A percentile compares a stretch with the other conserved stretches of the same genome.
phyloP scores from a whole-genome alignment of 768 basidiomycete genomes.

The Trametes sanguinea region DNA sequence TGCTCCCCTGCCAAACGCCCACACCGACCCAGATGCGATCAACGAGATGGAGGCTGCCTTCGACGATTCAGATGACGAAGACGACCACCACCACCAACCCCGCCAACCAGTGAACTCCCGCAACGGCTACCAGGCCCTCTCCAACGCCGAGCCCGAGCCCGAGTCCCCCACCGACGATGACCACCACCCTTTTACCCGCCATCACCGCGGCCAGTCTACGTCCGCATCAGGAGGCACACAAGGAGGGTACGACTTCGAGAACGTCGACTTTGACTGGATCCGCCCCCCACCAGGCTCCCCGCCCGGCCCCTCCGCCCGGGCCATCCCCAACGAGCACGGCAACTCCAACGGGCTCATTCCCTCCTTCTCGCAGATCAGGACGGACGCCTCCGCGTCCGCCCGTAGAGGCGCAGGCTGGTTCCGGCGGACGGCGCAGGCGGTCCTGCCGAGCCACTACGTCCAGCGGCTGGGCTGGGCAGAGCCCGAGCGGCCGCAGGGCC shows the following conservation, averaged over 20 bases:
- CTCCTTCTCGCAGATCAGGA: constrained; percentile 31
- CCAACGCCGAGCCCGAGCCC: constrained; percentile 23
- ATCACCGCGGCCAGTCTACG: constrained; percentile 8
- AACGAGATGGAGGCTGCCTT: constrained; percentile 88
- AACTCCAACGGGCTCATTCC: constrained; percentile 77
- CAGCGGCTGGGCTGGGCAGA: constrained; percentile 46
- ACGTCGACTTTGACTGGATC: constrained; percentile 68
- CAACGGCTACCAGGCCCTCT: constrained; percentile 28
- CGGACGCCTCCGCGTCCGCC: constrained; percentile 29
- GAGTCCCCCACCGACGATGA: constrained; percentile 26
- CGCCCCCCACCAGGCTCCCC: constrained; percentile 81
- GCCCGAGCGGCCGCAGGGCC: constrained; percentile 41
- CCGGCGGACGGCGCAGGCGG: constrained; percentile 50
- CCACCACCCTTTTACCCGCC: constrained; percentile 20
- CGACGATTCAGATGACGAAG: constrained; percentile 75
- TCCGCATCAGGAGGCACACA: constrained; percentile 17
- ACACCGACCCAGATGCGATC: constrained; percentile 47
- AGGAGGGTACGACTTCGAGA: constrained; percentile 76
- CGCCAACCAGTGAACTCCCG: constrained; percentile 34
- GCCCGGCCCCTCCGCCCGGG: constrained; percentile 59
- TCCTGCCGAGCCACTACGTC: constrained; percentile 57
- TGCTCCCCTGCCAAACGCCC: constrained; percentile 64
- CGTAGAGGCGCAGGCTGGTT: constrained; percentile 47
- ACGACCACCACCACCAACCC: constrained; percentile 43
- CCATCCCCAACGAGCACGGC: constrained; percentile 70